phyloP scores from a whole-genome alignment of 371 early-diverging fungal genomes.

The Zopfochytrium polystomum region DNA sequence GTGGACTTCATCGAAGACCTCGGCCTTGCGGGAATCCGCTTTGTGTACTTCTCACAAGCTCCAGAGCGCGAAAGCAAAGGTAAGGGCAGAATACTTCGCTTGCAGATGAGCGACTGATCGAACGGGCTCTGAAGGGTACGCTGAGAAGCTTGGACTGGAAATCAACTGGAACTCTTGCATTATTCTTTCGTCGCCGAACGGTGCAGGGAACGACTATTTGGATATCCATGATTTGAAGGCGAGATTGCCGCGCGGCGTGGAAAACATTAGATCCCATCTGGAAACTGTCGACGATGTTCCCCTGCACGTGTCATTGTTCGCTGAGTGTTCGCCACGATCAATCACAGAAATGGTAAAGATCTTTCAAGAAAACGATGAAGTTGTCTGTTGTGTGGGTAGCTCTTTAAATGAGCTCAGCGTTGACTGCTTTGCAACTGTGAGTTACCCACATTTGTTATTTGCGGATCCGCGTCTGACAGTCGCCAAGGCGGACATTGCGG shows the following conservation, averaged over 20 bases:
- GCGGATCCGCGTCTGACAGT: neutral
- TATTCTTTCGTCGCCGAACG: conserved; percentile 75
- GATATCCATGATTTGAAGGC: conserved; percentile 97
- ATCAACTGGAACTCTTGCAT: conserved; percentile 99
- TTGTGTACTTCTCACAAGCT: conserved; percentile 91
- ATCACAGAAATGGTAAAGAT: conserved; percentile 90
- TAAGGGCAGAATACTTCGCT: conserved; percentile 30
- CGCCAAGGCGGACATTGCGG: conserved; percentile 37
- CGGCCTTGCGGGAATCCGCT: conserved; percentile 92
- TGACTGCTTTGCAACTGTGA: conserved; percentile 78
- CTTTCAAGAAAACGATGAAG: conserved; percentile 95
- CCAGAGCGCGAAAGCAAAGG: conserved; percentile 94
- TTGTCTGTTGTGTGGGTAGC: conserved; percentile 92
- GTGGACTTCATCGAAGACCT: conserved; percentile 95
- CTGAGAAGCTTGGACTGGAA: conserved; percentile 91
- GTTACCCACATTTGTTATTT: neutral
- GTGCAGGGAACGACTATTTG: conserved; percentile 56
- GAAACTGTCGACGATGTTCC: conserved; percentile 95
- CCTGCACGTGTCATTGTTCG: conserved; percentile 95
- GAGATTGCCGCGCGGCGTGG: conserved; percentile 90
- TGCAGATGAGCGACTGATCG: neutral
- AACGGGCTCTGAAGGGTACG: conserved; percentile 70
- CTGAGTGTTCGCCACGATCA: conserved; percentile 78
- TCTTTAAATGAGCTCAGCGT: conserved; percentile 82
- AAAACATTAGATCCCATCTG: conserved; percentile 87